Evolutionary conservation across 306 rosid species (phyloP), one percentile per base, ranked within the genome.

Genomic region (Chamaecrista fasciculata): DNA sequence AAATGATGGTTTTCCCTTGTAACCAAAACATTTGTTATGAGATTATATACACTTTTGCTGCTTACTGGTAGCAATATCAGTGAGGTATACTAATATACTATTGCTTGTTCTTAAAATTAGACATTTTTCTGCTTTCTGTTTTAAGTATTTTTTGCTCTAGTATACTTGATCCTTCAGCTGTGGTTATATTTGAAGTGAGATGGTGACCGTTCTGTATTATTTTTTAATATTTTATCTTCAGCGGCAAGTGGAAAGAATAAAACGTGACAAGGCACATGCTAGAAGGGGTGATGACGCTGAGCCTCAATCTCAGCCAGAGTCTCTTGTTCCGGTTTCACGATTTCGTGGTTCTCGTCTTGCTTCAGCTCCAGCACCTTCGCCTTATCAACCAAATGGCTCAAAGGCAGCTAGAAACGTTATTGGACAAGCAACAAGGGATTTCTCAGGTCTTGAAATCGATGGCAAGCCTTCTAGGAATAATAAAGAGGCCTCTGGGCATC

Each of bases 341-440:
- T 95, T 78, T 76, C 92, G 61, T 64, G 95, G 96, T 68, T 95
- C 99, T 78, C 97, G 99, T 70, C 97, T 95, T 78, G 96, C 97
- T 83, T 85, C 97, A 24, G 95, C 89, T 73, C 86, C 92, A 75
- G 62, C 79, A 0, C 86, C 91, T 81, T 79, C 96, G 15, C 99
- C 99, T 1, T 91, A 69, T 84, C 85, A 84, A 62, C 82, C 81
- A 48, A 55, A 21, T 31, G 59, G 44, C 29, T 42, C 81, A 24
- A 46, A 25, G 9, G 47, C 78, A 25, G 68, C 34, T 73, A 57
- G 51, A 36, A 76, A 73, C 40, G 74, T 14, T 11, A 55, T 52
- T 69, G 75, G 78, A 39, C 74, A 70, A 61, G 73, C 73, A 14
- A 12, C 70, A 0, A 16, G 21, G 21, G 64, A 21, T 8, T 55